A percentile compares a stretch with the other conserved stretches of the same genome.
Evolutionary conservation across 2,329 filamentous ascomycete species (phyloP).

Genomic region (Diaporthe longicolla): DNA sequence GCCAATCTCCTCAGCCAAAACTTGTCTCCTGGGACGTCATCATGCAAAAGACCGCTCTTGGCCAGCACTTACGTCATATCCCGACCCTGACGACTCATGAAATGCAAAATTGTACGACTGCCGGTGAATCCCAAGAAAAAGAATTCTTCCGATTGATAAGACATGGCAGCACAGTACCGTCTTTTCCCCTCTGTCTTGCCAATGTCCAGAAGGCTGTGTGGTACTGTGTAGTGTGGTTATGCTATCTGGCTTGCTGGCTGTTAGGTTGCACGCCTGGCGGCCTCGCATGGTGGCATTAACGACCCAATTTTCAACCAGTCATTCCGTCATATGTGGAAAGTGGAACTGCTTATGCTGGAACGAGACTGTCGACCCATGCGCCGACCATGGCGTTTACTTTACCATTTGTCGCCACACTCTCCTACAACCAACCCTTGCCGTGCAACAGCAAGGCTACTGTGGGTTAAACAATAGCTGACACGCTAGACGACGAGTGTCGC

Average conservation of each 20-base stretch:
- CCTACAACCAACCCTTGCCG: background rate
- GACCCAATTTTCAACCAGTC: conserved; percentile 6
- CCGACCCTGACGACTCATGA: background rate
- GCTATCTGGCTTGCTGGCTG: no score
- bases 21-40: background rate
- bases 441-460: background rate
- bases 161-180: no score
- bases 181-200: no score
- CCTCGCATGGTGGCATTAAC: background rate
- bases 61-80: conserved; percentile 14
- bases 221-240: no score
- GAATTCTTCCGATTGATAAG: no score
- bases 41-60: conserved; percentile 6
- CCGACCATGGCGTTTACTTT: background rate
- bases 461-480: background rate
- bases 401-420: conserved; percentile 1
- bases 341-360: background rate
- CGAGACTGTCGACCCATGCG: background rate
- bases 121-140: background rate
- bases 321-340: conserved; percentile 15
- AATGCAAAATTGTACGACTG: background rate
- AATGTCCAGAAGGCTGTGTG: no score
- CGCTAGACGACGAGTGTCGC: background rate
- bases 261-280: no score
- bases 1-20: background rate